These are phyloP conservation scores for Mycosphaerelloides madeirae DNA, from an alignment of 2,329 filamentous ascomycete genomes.

Conservation along the genomic window DNA sequence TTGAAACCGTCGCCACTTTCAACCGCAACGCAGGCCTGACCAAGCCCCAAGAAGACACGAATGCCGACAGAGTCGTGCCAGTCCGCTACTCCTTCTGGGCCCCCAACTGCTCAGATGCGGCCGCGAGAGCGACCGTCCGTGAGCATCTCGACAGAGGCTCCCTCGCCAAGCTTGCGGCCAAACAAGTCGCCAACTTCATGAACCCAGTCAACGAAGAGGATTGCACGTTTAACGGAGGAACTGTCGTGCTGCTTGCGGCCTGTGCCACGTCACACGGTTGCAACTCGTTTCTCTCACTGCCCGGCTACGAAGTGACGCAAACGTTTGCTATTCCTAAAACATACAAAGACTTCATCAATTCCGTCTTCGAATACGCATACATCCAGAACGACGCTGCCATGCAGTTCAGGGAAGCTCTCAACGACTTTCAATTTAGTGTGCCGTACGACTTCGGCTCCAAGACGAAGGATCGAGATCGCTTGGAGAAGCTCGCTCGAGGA, in stretches of 20 bases:
- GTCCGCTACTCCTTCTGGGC: constrained; percentile 9
- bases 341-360: constrained; percentile 3
- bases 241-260: constrained; percentile 9
- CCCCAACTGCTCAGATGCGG: constrained; percentile 2
- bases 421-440: constrained; percentile 6
- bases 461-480: not conserved
- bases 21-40: constrained; percentile 1
- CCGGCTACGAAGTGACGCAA: not conserved
- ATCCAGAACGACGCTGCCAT: constrained; percentile 3
- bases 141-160: constrained; percentile 12
- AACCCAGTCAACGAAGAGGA: constrained; percentile 8
- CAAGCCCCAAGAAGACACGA: constrained; percentile 1
- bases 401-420: constrained; percentile 8
- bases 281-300: not conserved
- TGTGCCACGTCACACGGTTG: constrained; percentile 12
- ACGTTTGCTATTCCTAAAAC: not conserved
- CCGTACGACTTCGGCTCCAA: constrained; percentile 9
- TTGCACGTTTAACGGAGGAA: constrained; percentile 5
- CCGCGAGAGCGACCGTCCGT: constrained; percentile 5
- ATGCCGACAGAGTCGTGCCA: not conserved
- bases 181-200: constrained; percentile 11
- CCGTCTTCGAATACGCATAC: constrained; percentile 4
- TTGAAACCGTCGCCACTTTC: constrained; percentile 4
- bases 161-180: constrained; percentile 7
- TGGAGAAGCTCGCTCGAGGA: not conserved